Conservation (phyloP, 2,329 filamentous ascomycete genomes). For the Alternaria arborescens region DNA sequence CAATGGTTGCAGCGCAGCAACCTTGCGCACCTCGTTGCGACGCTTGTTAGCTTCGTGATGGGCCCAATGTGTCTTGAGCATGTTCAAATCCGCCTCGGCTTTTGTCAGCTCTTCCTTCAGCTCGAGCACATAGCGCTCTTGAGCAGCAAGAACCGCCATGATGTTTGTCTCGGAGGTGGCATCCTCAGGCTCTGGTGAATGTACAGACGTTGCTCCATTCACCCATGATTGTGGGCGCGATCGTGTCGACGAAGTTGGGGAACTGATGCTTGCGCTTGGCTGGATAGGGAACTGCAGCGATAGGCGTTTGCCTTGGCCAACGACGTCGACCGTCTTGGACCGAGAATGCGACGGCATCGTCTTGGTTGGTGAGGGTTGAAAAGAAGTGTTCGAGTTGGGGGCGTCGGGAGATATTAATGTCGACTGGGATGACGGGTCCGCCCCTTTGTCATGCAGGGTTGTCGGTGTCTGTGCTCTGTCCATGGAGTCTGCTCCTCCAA, state of each 20-base stretch:
- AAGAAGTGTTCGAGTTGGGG: slow-evolving; percentile 21
- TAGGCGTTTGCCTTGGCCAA: slow-evolving; percentile 55
- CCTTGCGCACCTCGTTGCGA: slow-evolving; percentile 67
- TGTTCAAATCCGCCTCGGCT: slow-evolving; percentile 78
- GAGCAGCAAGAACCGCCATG: slow-evolving; percentile 87
- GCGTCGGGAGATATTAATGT: slow-evolving; percentile 22
- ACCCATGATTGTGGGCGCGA: slow-evolving; percentile 53
- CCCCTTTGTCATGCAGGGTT: slow-evolving; percentile 40
- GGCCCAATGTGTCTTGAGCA: slow-evolving; percentile 85
- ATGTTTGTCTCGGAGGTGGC: slow-evolving; percentile 59
- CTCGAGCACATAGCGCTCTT: slow-evolving; percentile 90
- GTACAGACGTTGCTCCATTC: slow-evolving; percentile 40
- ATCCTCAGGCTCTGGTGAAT: slow-evolving; percentile 34
- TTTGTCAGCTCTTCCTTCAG: slow-evolving; percentile 86
- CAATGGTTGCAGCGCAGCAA: slow-evolving; percentile 65
- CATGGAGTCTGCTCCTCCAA: slow-evolving; percentile 38
- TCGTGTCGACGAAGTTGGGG: slow-evolving; percentile 42
- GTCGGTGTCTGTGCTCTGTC: slow-evolving; percentile 41
- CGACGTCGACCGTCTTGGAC: slow-evolving; percentile 46
- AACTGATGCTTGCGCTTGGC: slow-evolving; percentile 45
- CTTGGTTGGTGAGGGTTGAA: slow-evolving; percentile 21
- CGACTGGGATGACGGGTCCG: slow-evolving; percentile 23
- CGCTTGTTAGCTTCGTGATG: slow-evolving; percentile 79
- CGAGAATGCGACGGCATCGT: slow-evolving; percentile 42
- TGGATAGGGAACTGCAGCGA: slow-evolving; percentile 61